phyloP scores from a whole-genome alignment of 192 early-diverging fungal genomes.

The Geranomyces variabilis region DNA sequence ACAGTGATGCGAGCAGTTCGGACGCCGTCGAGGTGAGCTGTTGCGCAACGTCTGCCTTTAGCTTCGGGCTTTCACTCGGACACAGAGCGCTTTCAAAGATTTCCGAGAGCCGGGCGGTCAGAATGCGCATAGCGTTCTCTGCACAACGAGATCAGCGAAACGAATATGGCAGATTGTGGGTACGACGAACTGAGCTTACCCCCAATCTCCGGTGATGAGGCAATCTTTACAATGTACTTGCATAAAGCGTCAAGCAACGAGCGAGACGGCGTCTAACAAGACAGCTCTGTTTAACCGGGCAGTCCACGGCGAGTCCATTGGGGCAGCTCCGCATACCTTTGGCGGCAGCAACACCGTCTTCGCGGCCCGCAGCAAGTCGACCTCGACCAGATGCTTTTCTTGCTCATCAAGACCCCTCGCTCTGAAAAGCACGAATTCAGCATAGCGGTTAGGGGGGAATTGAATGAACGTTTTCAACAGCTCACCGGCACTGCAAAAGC shows the following conservation, averaged over 20 bases:
- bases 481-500: conserved; percentile 1
- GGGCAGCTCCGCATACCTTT: not conserved
- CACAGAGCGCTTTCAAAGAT: no score
- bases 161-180: no score
- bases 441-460: not conserved
- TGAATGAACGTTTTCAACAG: no score
- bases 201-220: conserved; percentile 22
- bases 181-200: no score
- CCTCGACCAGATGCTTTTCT: conserved; percentile 2
- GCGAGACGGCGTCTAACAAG: not conserved
- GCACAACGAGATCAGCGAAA: no score
- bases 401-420: not conserved
- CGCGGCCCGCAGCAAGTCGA: not conserved
- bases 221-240: conserved; percentile 31
- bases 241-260: not conserved
- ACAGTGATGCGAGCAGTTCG: not conserved
- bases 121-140: no score
- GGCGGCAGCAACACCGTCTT: conserved; percentile 26
- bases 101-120: no score
- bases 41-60: not conserved
- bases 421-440: not conserved
- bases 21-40: not conserved
- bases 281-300: no score
- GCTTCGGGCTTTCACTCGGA: no score
- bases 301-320: no score